Conservation (phyloP, 2,329 filamentous ascomycete genomes). For the Colletotrichum euphorbiae region DNA sequence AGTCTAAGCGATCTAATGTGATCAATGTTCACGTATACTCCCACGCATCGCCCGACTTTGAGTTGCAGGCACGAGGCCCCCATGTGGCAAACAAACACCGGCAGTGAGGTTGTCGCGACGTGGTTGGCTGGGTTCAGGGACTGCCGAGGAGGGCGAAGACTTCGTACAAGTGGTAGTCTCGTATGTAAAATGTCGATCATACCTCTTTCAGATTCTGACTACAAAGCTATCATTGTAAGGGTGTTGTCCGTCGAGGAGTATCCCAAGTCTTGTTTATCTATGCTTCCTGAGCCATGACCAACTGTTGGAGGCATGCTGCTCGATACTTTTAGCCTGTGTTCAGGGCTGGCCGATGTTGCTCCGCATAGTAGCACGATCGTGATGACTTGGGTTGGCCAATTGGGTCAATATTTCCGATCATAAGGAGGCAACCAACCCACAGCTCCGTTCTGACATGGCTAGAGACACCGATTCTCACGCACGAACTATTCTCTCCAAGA, state of each 20-base stretch:
- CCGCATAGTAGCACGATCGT: background rate
- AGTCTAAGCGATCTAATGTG: slow-evolving; percentile 10
- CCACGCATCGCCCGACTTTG: no score
- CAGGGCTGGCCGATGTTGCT: background rate
- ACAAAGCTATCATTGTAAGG: background rate
- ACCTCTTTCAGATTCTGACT: background rate
- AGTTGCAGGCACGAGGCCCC: background rate
- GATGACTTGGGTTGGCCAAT: background rate
- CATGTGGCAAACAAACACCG: background rate
- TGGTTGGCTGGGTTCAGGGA: slow-evolving; percentile 2
- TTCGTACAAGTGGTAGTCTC: background rate
- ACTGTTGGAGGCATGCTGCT: slow-evolving; percentile 7
- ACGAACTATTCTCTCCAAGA: background rate
- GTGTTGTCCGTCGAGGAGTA: background rate
- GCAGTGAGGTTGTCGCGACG: background rate
- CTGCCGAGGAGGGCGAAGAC: background rate
- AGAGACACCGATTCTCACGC: background rate
- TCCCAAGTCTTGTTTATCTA: background rate
- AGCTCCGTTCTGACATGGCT: no score
- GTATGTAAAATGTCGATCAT: slow-evolving; percentile 6
- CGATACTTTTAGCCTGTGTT: background rate
- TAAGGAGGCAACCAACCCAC: no score
- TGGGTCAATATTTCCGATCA: background rate
- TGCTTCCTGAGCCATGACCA: slow-evolving; percentile 1
- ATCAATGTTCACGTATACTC: background rate